Conservation (phyloP, 202 grass and related monocot species). For the Hordeum pubiflorum region DNA sequence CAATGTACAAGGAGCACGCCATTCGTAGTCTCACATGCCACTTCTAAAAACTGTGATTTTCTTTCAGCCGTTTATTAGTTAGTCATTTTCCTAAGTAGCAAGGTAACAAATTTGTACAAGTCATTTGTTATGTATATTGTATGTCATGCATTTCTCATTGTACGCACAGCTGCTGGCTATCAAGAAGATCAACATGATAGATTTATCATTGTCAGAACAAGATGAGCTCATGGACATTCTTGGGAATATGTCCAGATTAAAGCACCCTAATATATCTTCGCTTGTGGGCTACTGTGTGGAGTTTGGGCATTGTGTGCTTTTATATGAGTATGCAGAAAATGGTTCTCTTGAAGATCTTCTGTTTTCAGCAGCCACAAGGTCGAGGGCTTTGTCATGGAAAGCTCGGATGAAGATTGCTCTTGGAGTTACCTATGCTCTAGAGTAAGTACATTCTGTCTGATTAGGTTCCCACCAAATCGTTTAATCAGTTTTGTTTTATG, state of each 20-base stretch:
- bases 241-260: conserved; percentile 70
- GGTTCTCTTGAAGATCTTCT: conserved; percentile 80
- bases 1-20: not conserved
- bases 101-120: not conserved
- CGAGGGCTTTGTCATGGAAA: conserved; percentile 86
- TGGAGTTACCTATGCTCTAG: conserved; percentile 80
- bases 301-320: conserved; percentile 54
- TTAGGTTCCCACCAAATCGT: conserved; percentile 7
- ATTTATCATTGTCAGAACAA: conserved; percentile 63
- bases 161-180: conserved; percentile 64
- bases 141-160: conserved; percentile 18
- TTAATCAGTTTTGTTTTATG: conserved; percentile 9
- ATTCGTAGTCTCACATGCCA: not conserved
- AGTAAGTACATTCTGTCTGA: conserved; percentile 50
- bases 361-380: conserved; percentile 48
- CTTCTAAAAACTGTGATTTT: not conserved
- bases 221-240: conserved; percentile 84
- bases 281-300: conserved; percentile 85
- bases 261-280: conserved; percentile 64
- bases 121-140: conserved; percentile 9
- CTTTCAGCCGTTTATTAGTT: conserved; percentile 1
- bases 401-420: conserved; percentile 82
- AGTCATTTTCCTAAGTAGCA: conserved; percentile 11
- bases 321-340: conserved; percentile 70
- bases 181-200: conserved; percentile 80